phyloP scores from a whole-genome alignment of 2,329 filamentous ascomycete genomes.

The Ilyonectria mors-panacis region DNA sequence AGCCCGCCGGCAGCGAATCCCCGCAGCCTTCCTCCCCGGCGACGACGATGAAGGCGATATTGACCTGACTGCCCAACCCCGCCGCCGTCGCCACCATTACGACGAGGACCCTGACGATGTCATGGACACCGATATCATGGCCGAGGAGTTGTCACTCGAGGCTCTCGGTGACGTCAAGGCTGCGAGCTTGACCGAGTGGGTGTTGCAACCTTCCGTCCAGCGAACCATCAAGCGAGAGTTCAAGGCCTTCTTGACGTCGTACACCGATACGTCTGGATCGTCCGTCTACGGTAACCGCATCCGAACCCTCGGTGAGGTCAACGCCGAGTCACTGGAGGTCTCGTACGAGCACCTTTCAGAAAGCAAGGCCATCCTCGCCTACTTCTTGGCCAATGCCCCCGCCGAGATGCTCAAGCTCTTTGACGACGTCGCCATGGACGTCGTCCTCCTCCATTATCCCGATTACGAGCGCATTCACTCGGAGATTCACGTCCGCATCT shows the following conservation, averaged over 20 bases:
- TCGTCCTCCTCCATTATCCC: constrained; percentile 94
- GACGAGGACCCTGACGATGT: constrained; percentile 95
- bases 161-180: constrained; percentile 94
- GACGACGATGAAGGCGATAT: constrained; percentile 89
- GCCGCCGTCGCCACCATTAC: constrained; percentile 89
- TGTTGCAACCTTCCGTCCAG: constrained; percentile 90
- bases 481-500: constrained; percentile 97
- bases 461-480: constrained; percentile 98
- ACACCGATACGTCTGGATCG: constrained; percentile 88
- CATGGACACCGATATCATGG: constrained; percentile 94
- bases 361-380: constrained; percentile 93
- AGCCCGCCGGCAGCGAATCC: constrained; percentile 75
- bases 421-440: constrained; percentile 96
- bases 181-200: constrained; percentile 94
- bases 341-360: constrained; percentile 93
- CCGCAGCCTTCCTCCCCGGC: constrained; percentile 81
- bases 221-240: constrained; percentile 96
- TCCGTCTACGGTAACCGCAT: constrained; percentile 98
- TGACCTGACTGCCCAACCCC: constrained; percentile 88
- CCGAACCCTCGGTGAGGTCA: constrained; percentile 94
- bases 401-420: constrained; percentile 97
- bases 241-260: constrained; percentile 96
- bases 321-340: constrained; percentile 95
- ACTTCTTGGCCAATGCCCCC: constrained; percentile 95
- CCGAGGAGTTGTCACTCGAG: constrained; percentile 93